phyloP scores from a whole-genome alignment of 176 grass and related monocot genomes.

The Microstegium vimineum region DNA sequence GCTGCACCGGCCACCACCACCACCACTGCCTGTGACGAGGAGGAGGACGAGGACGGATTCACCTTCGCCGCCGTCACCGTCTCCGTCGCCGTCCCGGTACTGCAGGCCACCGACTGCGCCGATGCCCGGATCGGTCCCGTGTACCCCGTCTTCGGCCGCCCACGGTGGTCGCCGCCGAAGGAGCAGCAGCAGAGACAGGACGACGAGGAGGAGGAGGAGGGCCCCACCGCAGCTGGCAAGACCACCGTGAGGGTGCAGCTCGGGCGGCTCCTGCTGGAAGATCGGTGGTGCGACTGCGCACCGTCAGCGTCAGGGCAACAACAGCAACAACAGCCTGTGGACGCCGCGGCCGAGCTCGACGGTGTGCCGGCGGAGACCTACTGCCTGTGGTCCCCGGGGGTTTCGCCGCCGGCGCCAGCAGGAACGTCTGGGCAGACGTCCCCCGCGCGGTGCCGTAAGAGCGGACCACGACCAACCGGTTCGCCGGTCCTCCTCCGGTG shows the following conservation, averaged over 20 bases:
- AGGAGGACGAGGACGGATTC: background rate
- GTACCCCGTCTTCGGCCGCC: conserved; percentile 72
- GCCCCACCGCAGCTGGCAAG: background rate
- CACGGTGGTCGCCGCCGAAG: conserved; percentile 10
- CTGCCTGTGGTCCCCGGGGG: conserved; percentile 36
- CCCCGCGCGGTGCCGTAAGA: conserved; percentile 46
- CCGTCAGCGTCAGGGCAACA: background rate
- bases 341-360: conserved; percentile 14
- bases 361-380: conserved; percentile 44
- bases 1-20: too few species aligned
- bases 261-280: conserved; percentile 50
- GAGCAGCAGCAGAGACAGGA: background rate
- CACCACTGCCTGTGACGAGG: background rate
- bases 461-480: conserved; percentile 64
- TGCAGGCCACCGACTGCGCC: background rate
- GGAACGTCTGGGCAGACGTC: background rate
- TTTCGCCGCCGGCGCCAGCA: background rate
- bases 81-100: background rate
- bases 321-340: background rate
- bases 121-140: conserved; percentile 7
- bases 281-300: conserved; percentile 11
- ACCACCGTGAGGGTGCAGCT: conserved; percentile 39
- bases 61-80: conserved; percentile 12
- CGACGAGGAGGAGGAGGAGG: background rate
- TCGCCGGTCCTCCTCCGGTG: conserved; percentile 56